Evolutionary conservation across 108 stramenopile species (phyloP).

Genomic region (Fragilaria crotonensis): DNA sequence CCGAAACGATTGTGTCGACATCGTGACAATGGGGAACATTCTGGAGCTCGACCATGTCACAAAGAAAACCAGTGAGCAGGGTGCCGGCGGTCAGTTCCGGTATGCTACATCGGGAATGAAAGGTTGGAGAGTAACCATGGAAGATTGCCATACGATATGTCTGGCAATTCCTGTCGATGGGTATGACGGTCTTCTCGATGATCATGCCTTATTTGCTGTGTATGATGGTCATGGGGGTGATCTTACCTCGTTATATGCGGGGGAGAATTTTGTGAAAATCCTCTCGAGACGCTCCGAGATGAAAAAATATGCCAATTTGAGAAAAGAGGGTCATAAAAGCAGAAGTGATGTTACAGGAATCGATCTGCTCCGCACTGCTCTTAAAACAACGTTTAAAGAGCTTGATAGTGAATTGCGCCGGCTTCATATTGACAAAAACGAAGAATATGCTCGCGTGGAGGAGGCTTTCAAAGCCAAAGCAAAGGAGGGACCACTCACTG

Average conservation of each 20-base stretch:
- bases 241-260: slow-evolving; percentile 68
- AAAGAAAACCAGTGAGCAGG: slow-evolving; percentile 50
- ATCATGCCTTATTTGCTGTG: slow-evolving; percentile 74
- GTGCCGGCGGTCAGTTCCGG: slow-evolving; percentile 18
- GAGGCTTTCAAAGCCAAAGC: neutral
- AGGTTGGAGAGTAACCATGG: slow-evolving; percentile 82
- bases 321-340: slow-evolving; percentile 9
- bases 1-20: no score
- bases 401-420: slow-evolving; percentile 65
- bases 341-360: slow-evolving; percentile 48
- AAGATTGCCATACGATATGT: slow-evolving; percentile 60
- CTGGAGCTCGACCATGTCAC: slow-evolving; percentile 34
- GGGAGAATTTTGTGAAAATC: slow-evolving; percentile 42
- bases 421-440: slow-evolving; percentile 13
- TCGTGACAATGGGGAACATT: slow-evolving; percentile 19
- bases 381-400: slow-evolving; percentile 56
- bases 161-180: slow-evolving; percentile 18
- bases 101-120: slow-evolving; percentile 67
- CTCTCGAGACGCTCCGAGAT: slow-evolving; percentile 45
- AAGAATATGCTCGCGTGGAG: slow-evolving; percentile 11
- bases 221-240: slow-evolving; percentile 89
- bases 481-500: neutral
- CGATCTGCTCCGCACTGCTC: slow-evolving; percentile 42
- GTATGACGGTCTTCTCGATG: slow-evolving; percentile 16
- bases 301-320: slow-evolving; percentile 42